phyloP scores from a whole-genome alignment of 306 rosid genomes.

The Cyclanthera cordifolia region DNA sequence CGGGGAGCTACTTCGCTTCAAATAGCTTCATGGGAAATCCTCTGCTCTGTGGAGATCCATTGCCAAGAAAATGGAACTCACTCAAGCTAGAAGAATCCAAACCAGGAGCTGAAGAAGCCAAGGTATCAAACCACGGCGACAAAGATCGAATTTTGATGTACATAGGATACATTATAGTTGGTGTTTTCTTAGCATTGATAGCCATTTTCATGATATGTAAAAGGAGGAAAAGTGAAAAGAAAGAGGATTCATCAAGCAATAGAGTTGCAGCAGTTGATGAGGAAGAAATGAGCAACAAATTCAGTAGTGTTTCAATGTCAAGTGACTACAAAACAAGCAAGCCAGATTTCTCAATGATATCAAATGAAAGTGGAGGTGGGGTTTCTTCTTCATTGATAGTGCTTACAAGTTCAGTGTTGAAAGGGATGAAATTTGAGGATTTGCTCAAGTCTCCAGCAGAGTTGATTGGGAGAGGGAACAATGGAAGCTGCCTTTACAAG shows the following conservation, averaged over 20 bases:
- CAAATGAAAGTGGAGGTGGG: slow-evolving; percentile 35
- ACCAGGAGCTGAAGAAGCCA: slow-evolving; percentile 22
- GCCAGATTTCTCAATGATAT: slow-evolving; percentile 30
- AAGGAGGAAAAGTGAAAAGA: slow-evolving; percentile 29
- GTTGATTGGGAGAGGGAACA: slow-evolving; percentile 68
- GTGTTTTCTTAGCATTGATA: slow-evolving; percentile 20
- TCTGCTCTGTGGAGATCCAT: slow-evolving; percentile 48
- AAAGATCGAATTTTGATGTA: slow-evolving; percentile 34
- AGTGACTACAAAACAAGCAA: slow-evolving; percentile 35
- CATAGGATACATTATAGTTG: slow-evolving; percentile 52
- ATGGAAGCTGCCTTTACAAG: slow-evolving; percentile 70
- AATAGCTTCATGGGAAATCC: slow-evolving; percentile 57
- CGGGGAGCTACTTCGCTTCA: slow-evolving; percentile 21
- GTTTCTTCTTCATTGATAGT: slow-evolving; percentile 52
- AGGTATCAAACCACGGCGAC: background rate
- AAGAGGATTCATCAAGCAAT: slow-evolving; percentile 24
- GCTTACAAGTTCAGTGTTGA: slow-evolving; percentile 36
- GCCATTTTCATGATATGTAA: slow-evolving; percentile 27
- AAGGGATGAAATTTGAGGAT: slow-evolving; percentile 53
- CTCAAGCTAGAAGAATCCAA: background rate
- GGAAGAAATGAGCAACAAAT: slow-evolving; percentile 18
- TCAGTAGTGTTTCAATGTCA: slow-evolving; percentile 18
- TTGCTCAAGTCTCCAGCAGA: slow-evolving; percentile 74
- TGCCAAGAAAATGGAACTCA: slow-evolving; percentile 28
- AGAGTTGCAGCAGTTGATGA: slow-evolving; percentile 22